Evolutionary conservation across 306 rosid genomes (phyloP).

Genomic region (Mucuna pruriens): DNA sequence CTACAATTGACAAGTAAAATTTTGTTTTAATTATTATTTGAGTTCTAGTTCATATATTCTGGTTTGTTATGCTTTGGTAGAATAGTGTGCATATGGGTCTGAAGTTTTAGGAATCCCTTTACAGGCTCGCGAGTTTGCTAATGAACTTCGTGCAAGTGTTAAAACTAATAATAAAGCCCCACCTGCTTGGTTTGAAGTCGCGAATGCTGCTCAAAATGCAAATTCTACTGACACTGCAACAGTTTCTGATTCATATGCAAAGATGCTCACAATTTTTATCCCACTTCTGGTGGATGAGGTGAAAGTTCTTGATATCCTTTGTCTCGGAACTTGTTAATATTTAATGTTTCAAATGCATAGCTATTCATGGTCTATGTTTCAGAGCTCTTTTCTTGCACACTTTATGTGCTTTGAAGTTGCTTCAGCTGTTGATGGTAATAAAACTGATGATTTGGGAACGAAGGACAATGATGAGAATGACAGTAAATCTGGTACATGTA

Average conservation of each 20-base stretch:
- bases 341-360: constrained; percentile 24
- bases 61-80: constrained; percentile 25
- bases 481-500: constrained; percentile 54
- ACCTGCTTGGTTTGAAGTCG: constrained; percentile 80
- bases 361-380: constrained; percentile 46
- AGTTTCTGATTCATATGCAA: constrained; percentile 91
- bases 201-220: constrained; percentile 72
- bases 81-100: constrained; percentile 30
- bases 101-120: constrained; percentile 32
- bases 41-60: constrained; percentile 11
- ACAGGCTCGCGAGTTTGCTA: constrained; percentile 94
- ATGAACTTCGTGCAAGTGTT: constrained; percentile 92
- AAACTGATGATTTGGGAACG: constrained; percentile 83
- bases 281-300: constrained; percentile 99
- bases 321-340: not conserved
- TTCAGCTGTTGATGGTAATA: constrained; percentile 60
- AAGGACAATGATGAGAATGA: constrained; percentile 80
- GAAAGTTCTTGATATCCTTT: constrained; percentile 33
- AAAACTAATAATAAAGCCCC: constrained; percentile 65
- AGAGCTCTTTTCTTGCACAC: constrained; percentile 91
- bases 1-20: not conserved
- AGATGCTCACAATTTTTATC: constrained; percentile 87
- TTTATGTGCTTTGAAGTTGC: constrained; percentile 96
- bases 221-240: constrained; percentile 74
- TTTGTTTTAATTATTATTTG: constrained; percentile 7